These are phyloP conservation scores for Arthrobotrys sphaeroides DNA, from an alignment of 2,329 filamentous ascomycete species.

Conservation along the genomic window DNA sequence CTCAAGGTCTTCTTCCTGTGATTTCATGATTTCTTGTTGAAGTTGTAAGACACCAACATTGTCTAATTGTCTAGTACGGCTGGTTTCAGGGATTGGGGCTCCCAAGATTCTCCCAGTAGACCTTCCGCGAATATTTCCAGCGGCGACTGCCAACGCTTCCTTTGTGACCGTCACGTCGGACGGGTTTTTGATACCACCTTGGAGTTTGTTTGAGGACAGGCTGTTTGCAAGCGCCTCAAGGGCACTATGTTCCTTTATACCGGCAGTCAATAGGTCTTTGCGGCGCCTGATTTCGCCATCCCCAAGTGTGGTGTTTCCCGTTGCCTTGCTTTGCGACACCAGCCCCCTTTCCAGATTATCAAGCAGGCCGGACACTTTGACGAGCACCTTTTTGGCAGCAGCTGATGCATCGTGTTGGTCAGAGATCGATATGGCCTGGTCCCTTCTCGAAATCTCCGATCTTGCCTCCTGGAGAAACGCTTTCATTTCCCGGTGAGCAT, in stretches of 20 bases:
- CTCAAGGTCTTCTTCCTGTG: slow-evolving; percentile 78
- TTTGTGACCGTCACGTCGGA: slow-evolving; percentile 14
- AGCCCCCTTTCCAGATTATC: slow-evolving; percentile 55
- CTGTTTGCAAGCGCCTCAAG: slow-evolving; percentile 76
- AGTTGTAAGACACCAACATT: slow-evolving; percentile 78
- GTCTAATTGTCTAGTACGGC: slow-evolving; percentile 78
- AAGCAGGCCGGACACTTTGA: slow-evolving; percentile 74
- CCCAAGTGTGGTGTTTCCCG: slow-evolving; percentile 27
- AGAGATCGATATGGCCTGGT: slow-evolving; percentile 68
- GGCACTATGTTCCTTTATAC: slow-evolving; percentile 77
- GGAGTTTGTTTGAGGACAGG: slow-evolving; percentile 65
- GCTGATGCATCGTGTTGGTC: slow-evolving; percentile 73
- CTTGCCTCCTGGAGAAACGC: slow-evolving; percentile 73
- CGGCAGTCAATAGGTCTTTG: slow-evolving; percentile 74
- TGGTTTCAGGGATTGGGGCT: slow-evolving; percentile 76
- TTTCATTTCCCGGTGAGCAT: slow-evolving; percentile 79
- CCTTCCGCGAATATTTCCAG: slow-evolving; percentile 40
- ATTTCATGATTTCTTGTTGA: slow-evolving; percentile 76
- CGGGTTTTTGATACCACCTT: slow-evolving; percentile 55
- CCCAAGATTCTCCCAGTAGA: slow-evolving; percentile 74
- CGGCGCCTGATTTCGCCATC: slow-evolving; percentile 75
- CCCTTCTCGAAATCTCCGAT: slow-evolving; percentile 73
- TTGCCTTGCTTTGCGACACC: slow-evolving; percentile 1
- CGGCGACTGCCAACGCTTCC: slow-evolving; percentile 56
- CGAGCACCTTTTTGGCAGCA: slow-evolving; percentile 77